Percentiles rank a stretch among this genome's conserved stretches.
These are phyloP conservation scores for Monilinia vaccinii-corymbosi DNA, from an alignment of 2,329 filamentous ascomycete species.

Conservation along the genomic window DNA sequence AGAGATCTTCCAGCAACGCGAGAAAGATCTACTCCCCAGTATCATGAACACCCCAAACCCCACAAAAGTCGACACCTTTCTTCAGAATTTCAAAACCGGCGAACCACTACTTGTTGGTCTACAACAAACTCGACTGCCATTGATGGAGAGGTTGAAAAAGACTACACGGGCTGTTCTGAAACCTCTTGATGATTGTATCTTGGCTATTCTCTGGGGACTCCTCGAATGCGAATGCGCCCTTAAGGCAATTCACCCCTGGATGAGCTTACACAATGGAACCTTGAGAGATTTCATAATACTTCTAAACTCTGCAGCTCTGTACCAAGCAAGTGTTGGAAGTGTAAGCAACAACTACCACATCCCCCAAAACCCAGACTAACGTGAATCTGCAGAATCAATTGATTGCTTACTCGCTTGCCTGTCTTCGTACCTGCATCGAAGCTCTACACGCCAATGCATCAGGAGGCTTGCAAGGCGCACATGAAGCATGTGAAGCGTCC, in stretches of 20 bases:
- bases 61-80: neutral
- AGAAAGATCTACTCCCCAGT: neutral
- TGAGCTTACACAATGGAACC: neutral
- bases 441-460: conserved; percentile 8
- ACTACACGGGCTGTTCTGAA: neutral
- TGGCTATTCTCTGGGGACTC: conserved; percentile 8
- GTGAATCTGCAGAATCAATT: conserved; percentile 13
- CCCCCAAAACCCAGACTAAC: neutral
- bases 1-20: neutral
- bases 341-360: neutral
- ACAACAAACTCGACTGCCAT: neutral
- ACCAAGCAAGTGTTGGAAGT: conserved; percentile 1
- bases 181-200: conserved; percentile 7
- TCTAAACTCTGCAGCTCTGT: conserved; percentile 1
- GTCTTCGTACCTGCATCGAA: conserved; percentile 16
- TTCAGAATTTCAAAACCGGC: neutral
- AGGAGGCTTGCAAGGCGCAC: neutral
- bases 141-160: neutral
- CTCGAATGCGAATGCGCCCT: conserved; percentile 2
- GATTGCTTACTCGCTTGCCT: conserved; percentile 17
- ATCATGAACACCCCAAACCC: neutral
- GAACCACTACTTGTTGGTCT: neutral
- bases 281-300: neutral
- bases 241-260: neutral
- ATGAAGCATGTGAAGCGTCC: neutral